A percentile compares a stretch with the other conserved stretches of the same genome.
Conservation (phyloP, 805 yeast genomes). For the Candida sithepensis region DNA sequence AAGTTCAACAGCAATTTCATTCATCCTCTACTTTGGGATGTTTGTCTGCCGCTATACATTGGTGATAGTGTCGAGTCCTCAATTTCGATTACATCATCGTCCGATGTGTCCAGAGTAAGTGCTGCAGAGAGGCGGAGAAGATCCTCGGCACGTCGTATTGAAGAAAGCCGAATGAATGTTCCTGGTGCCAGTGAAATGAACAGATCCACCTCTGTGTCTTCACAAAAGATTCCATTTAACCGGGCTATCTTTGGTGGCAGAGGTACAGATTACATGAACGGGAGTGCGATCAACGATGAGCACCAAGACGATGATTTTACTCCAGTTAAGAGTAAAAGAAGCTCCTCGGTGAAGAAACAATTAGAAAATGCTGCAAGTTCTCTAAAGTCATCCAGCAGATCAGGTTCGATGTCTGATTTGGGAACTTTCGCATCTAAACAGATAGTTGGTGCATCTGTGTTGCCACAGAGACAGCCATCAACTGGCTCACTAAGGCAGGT, state of each 20-base stretch:
- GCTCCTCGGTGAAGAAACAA: conserved; percentile 22
- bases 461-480: conserved; percentile 1
- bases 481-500: conserved; percentile 8
- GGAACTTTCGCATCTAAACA: conserved; percentile 4
- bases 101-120: conserved; percentile 4
- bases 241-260: not conserved
- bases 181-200: conserved; percentile 20
- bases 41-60: conserved; percentile 22
- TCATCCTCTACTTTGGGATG: conserved; percentile 28
- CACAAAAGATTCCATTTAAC: not conserved
- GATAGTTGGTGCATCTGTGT: too few species aligned
- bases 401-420: too few species aligned
- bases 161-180: conserved; percentile 16
- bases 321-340: conserved; percentile 31
- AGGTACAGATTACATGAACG: conserved; percentile 7
- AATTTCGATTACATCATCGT: not conserved
- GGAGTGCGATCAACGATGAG: conserved; percentile 25
- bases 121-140: conserved; percentile 18
- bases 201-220: conserved; percentile 2
- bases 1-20: conserved; percentile 41
- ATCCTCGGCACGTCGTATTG: conserved; percentile 22
- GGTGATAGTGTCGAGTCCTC: conserved; percentile 1
- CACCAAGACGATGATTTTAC: conserved; percentile 31
- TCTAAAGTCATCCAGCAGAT: conserved; percentile 2
- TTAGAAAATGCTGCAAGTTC: not conserved